phyloP scores from a whole-genome alignment of 2,329 filamentous ascomycete genomes.

The Colletotrichum sp. region DNA sequence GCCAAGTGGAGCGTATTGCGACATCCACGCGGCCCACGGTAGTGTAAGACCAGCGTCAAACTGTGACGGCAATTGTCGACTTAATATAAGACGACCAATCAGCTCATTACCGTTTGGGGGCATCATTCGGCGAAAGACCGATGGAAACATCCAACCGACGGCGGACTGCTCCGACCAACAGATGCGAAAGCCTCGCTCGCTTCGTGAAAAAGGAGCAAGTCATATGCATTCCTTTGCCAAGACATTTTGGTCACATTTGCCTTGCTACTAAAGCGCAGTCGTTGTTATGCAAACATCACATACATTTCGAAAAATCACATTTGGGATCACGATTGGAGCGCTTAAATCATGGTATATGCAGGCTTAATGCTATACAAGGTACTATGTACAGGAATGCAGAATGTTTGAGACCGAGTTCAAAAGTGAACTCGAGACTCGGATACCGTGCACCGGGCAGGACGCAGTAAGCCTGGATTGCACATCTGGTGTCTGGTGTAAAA shows the following conservation, averaged over 20 bases:
- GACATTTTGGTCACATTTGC: too few species aligned
- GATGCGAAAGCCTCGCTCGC: neutral
- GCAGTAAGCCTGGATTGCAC: slow-evolving; percentile 6
- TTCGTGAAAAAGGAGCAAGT: neutral
- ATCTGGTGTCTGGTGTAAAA: slow-evolving; percentile 16
- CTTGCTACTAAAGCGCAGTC: rapidly evolving
- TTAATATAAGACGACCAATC: neutral
- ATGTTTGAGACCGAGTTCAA: neutral
- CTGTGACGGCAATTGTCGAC: neutral
- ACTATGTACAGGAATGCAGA: slow-evolving; percentile 21
- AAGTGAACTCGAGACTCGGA: neutral
- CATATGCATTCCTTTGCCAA: too few species aligned
- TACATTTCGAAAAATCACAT: neutral
- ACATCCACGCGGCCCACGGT: neutral
- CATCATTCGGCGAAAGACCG: neutral
- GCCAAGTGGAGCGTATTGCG: neutral
- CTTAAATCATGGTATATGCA: slow-evolving; percentile 13
- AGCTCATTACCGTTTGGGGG: neutral
- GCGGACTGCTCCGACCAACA: neutral
- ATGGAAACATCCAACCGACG: neutral
- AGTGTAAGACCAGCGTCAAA: neutral
- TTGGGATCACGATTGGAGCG: neutral
- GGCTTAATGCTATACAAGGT: slow-evolving; percentile 18
- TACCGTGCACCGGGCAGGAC: slow-evolving; percentile 9
- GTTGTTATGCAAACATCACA: rapidly evolving